A percentile compares a stretch with the other conserved stretches of the same genome.
These are phyloP conservation scores for Cardamine chenopodiifolia DNA, from an alignment of 345 rosid genomes.

Conservation along the genomic window DNA sequence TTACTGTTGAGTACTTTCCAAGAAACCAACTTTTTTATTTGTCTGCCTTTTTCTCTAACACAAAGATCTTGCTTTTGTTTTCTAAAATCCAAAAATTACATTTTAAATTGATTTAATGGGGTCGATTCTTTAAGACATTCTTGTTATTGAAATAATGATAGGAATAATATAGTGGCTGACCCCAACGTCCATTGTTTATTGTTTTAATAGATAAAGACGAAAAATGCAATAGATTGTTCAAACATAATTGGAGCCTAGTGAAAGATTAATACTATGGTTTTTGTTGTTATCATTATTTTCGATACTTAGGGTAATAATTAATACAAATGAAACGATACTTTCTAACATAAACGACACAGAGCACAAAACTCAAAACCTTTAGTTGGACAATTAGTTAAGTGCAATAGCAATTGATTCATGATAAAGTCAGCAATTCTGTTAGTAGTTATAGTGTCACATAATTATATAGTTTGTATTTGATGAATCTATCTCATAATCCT, in stretches of 20 bases:
- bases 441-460: conserved; percentile 3
- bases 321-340: neutral
- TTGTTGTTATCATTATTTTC: conserved; percentile 21
- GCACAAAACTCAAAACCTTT: conserved; percentile 18
- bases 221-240: conserved; percentile 16
- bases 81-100: conserved; percentile 28
- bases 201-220: conserved; percentile 31
- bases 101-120: conserved; percentile 36
- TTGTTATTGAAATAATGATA: conserved; percentile 25
- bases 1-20: conserved; percentile 64
- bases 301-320: conserved; percentile 20
- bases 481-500: too few species aligned
- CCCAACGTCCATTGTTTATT: conserved; percentile 35
- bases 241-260: conserved; percentile 35
- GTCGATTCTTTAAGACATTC: conserved; percentile 33
- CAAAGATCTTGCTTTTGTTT: conserved; percentile 39
- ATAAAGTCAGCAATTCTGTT: conserved; percentile 27
- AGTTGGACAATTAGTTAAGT: conserved; percentile 26
- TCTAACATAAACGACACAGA: conserved; percentile 4
- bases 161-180: conserved; percentile 18
- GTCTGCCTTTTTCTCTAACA: conserved; percentile 42
- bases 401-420: conserved; percentile 2
- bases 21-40: conserved; percentile 54
- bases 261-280: conserved; percentile 3
- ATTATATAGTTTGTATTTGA: neutral